These are phyloP conservation scores for Mucor ambiguus DNA, from an alignment of 371 early-diverging fungal species.

Conservation along the genomic window DNA sequence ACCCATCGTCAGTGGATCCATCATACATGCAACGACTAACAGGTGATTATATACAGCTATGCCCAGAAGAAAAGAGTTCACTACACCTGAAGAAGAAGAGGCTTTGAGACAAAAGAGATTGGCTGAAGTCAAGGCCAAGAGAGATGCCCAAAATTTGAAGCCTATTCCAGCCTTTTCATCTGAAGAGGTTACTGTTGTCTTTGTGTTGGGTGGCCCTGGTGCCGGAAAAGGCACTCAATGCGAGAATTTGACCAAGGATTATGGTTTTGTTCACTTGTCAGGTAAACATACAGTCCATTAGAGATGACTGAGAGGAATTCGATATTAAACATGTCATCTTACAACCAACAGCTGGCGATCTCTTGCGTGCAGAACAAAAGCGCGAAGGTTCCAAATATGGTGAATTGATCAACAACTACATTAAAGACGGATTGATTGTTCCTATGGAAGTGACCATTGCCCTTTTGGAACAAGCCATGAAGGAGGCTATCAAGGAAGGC, in stretches of 20 bases:
- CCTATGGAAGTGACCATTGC: slow-evolving; percentile 92
- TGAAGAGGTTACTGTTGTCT: slow-evolving; percentile 65
- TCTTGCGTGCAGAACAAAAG: slow-evolving; percentile 87
- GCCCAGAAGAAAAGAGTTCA: slow-evolving; percentile 28
- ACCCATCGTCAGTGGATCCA: background rate
- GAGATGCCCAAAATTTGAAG: slow-evolving; percentile 17
- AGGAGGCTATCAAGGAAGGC: slow-evolving; percentile 53
- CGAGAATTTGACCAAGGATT: slow-evolving; percentile 82
- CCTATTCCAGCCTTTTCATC: slow-evolving; percentile 41
- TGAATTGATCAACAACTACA: slow-evolving; percentile 84
- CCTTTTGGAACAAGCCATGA: slow-evolving; percentile 87
- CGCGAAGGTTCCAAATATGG: slow-evolving; percentile 83
- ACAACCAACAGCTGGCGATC: slow-evolving; percentile 85
- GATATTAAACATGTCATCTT: background rate
- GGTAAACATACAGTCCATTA: slow-evolving; percentile 49
- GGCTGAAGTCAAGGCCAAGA: slow-evolving; percentile 19
- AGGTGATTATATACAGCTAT: slow-evolving; percentile 12
- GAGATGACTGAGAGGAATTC: background rate
- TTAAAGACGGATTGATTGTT: slow-evolving; percentile 92
- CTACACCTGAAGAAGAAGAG: slow-evolving; percentile 22
- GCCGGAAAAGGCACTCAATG: slow-evolving; percentile 95
- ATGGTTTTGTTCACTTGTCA: slow-evolving; percentile 89
- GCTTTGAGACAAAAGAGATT: slow-evolving; percentile 22
- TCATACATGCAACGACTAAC: background rate
- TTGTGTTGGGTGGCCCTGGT: slow-evolving; percentile 82